A percentile compares a stretch with the other conserved stretches of the same genome.
These are phyloP conservation scores for Candida smagusa DNA, from an alignment of 1,139 yeast species.

Conservation along the genomic window DNA sequence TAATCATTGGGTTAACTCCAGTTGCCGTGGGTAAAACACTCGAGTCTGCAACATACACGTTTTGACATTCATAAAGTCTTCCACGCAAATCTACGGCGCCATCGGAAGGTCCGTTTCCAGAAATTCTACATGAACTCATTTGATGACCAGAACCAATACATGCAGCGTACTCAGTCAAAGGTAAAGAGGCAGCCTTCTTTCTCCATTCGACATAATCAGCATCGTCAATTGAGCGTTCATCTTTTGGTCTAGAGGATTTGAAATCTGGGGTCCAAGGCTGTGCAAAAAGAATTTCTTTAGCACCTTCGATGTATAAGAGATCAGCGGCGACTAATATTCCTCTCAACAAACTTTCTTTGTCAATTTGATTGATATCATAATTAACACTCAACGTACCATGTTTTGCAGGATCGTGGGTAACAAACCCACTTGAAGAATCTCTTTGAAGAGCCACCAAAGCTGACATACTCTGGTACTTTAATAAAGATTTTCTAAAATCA, in stretches of 20 bases:
- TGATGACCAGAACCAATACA: conserved; percentile 57
- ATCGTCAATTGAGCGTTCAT: conserved; percentile 42
- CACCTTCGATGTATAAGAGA: conserved; percentile 50
- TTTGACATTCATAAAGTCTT: conserved; percentile 49
- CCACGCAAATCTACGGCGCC: conserved; percentile 53
- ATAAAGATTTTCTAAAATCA: conserved; percentile 28
- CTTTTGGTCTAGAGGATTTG: conserved; percentile 35
- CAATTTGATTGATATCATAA: conserved; percentile 41
- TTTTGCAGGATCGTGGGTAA: conserved; percentile 30
- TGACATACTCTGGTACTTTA: conserved; percentile 38
- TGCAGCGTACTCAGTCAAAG: conserved; percentile 28
- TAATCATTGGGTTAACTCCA: conserved; percentile 57
- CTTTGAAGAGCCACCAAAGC: conserved; percentile 48
- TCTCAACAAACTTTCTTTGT: conserved; percentile 37
- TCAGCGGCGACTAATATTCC: conserved; percentile 45
- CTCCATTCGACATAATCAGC: conserved; percentile 48
- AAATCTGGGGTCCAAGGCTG: conserved; percentile 39
- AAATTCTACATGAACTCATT: conserved; percentile 57
- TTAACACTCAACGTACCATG: conserved; percentile 40
- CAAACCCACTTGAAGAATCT: conserved; percentile 44
- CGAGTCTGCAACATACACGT: conserved; percentile 56
- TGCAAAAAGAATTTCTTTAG: conserved; percentile 41
- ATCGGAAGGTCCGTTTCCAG: conserved; percentile 44
- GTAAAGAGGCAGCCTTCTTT: conserved; percentile 22
- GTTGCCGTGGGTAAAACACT: conserved; percentile 58